Evolutionary conservation across 306 rosid genomes (phyloP).

Genomic region (Fagus sylvatica): DNA sequence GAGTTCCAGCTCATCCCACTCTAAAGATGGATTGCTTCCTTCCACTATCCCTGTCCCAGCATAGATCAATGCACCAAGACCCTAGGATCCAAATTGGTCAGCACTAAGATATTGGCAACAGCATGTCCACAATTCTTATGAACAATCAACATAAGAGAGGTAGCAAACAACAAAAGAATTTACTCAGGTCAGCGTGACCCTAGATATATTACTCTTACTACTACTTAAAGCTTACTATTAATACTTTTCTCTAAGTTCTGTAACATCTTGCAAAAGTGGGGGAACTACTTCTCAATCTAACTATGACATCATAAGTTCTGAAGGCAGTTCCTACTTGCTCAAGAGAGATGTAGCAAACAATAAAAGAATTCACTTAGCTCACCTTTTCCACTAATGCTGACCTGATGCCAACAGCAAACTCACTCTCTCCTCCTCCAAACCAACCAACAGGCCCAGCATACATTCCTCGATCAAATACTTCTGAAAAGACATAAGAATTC

Average conservation of each 20-base stretch:
- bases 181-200: too few species aligned
- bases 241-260: background rate
- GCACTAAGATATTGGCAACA: slow-evolving; percentile 9
- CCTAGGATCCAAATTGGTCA: slow-evolving; percentile 43
- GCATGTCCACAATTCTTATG: background rate
- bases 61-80: slow-evolving; percentile 72
- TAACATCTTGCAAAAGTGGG: background rate
- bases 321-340: background rate
- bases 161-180: too few species aligned
- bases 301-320: slow-evolving; percentile 12
- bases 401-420: slow-evolving; percentile 95
- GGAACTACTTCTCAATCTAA: slow-evolving; percentile 12
- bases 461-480: slow-evolving; percentile 93
- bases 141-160: background rate
- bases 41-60: slow-evolving; percentile 97
- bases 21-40: slow-evolving; percentile 81
- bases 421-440: slow-evolving; percentile 99
- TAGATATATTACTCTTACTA: slow-evolving; percentile 3
- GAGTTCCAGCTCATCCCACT: slow-evolving; percentile 95
- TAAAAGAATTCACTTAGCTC: slow-evolving; percentile 15
- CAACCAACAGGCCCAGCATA: slow-evolving; percentile 99
- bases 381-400: slow-evolving; percentile 92
- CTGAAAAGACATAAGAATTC: slow-evolving; percentile 41
- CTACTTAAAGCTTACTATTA: background rate
- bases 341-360: slow-evolving; percentile 11